Percentiles rank a stretch among this genome's conserved stretches.
These are phyloP conservation scores for Zygoascus sp. DNA, from an alignment of 1,139 yeast species.

Conservation along the genomic window DNA sequence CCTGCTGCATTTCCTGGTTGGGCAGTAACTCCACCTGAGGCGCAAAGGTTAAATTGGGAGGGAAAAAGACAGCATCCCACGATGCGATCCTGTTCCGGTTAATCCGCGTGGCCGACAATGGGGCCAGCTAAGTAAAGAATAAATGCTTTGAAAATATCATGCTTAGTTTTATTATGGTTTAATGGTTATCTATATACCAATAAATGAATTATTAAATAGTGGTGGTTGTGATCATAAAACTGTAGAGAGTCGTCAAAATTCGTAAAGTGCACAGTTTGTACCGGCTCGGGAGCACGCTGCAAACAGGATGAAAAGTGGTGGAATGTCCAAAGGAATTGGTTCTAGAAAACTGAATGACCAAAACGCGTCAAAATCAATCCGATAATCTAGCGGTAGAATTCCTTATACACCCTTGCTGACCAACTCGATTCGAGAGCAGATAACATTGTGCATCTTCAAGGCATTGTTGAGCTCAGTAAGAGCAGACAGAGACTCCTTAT, in stretches of 20 bases:
- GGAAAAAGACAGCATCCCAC: too few relatives aligned
- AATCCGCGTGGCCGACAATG: too few relatives aligned
- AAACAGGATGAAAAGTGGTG: not conserved
- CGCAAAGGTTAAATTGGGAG: not conserved
- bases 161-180: not conserved
- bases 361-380: not conserved
- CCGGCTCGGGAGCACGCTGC: not conserved
- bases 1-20: not conserved
- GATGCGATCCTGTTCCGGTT: too few relatives aligned
- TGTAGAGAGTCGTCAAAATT: not conserved
- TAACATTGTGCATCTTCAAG: constrained; percentile 25
- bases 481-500: constrained; percentile 24
- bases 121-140: too few relatives aligned
- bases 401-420: constrained; percentile 31
- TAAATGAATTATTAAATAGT: not conserved
- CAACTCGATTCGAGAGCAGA: constrained; percentile 31
- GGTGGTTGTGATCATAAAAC: not conserved
- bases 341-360: not conserved
- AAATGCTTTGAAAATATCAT: not conserved
- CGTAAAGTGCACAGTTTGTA: not conserved
- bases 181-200: not conserved
- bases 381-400: not conserved
- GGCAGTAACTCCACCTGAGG: not conserved
- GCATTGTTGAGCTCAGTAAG: constrained; percentile 27
- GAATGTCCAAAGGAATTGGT: not conserved